Base-by-base conservation (phyloP, 495 filamentous ascomycete species). In the Saxispiralis lemnorum region DNA sequence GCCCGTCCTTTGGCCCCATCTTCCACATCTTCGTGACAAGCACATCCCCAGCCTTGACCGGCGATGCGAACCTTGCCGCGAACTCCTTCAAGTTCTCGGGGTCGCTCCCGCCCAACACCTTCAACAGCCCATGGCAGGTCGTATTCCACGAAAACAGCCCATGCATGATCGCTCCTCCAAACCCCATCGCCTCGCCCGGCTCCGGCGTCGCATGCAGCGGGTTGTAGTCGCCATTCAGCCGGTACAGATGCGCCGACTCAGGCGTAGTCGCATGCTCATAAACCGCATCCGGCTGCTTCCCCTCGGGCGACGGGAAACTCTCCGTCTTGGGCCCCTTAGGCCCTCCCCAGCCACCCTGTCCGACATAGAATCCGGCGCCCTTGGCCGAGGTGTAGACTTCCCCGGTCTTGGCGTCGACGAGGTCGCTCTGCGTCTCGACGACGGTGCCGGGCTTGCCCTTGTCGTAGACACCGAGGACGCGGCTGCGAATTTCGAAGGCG, bases 181-280 rank as follows among this genome's bases (percentile, higher is more conserved):
- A 93, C 19, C 85, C 83, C 82, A 93, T 88, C 65, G 83, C 80
- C 60, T 70, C 62, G 35, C 84, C 83, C 0, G 86, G 82, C 59
- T 79, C 80, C 11, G 83, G 85, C 20, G 76, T 79, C 7, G 83
- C 81, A 56, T 93, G 84, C 36, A 93, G 75, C 18, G 84, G 85
- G 65, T 92, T 92, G 59, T 92, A 93, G 60, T 92, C 85, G 52
- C 83, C 85, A 49, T 93, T 89, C 30, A 93, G 69, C 36, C 78
- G 51, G 51, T 62, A 62, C 21, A 92, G 65, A 39, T 81, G 70
- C 12, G 85, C 75, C 0, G 80, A 76, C 59, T 87, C 75, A 32
- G 60, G 45, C 13, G 65, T 80, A 1, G 73, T 85, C 58, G 81
- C 78, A 37, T 75, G 61, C 48, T 70, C 70, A 51, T 79, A 72